phyloP scores from a whole-genome alignment of 2,329 filamentous ascomycete genomes.

The Zarea fungicola region DNA sequence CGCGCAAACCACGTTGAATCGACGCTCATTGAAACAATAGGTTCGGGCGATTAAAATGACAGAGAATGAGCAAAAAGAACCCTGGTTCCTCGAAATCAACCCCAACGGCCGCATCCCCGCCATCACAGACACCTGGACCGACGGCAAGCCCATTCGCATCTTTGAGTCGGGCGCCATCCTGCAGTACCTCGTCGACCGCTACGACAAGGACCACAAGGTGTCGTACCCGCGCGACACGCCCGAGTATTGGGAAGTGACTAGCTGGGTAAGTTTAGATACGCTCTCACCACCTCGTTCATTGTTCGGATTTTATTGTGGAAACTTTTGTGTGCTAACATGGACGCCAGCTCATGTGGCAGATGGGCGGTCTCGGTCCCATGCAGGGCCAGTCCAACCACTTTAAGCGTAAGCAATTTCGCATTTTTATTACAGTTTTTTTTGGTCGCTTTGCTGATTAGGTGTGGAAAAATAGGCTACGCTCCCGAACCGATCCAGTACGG shows the following conservation, averaged over 20 bases:
- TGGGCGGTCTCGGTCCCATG: constrained; percentile 77
- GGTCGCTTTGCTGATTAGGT: too few species aligned
- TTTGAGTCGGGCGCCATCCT: constrained; percentile 84
- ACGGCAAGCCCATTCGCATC: constrained; percentile 67
- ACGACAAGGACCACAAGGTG: constrained; percentile 77
- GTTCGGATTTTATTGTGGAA: not conserved
- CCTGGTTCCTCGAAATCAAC: constrained; percentile 87
- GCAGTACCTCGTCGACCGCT: constrained; percentile 76
- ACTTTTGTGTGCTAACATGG: not conserved
- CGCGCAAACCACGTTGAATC: not conserved
- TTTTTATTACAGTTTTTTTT: too few species aligned
- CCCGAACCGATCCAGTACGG: constrained; percentile 79
- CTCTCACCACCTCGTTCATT: too few species aligned
- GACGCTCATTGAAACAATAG: constrained; percentile 20
- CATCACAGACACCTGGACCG: constrained; percentile 69
- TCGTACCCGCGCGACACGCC: constrained; percentile 67
- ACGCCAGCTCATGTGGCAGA: constrained; percentile 61
- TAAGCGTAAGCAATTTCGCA: constrained; percentile 54
- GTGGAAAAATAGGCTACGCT: constrained; percentile 55
- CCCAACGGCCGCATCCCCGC: constrained; percentile 90
- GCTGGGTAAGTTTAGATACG: constrained; percentile 54
- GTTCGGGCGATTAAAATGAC: constrained; percentile 61
- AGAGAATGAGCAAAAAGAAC: constrained; percentile 75
- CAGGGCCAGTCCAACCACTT: constrained; percentile 82
- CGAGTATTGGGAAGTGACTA: constrained; percentile 75